Conservation (phyloP, 176 grass and related monocot genomes). For the barley (Hordeum vulgare) region DNA sequence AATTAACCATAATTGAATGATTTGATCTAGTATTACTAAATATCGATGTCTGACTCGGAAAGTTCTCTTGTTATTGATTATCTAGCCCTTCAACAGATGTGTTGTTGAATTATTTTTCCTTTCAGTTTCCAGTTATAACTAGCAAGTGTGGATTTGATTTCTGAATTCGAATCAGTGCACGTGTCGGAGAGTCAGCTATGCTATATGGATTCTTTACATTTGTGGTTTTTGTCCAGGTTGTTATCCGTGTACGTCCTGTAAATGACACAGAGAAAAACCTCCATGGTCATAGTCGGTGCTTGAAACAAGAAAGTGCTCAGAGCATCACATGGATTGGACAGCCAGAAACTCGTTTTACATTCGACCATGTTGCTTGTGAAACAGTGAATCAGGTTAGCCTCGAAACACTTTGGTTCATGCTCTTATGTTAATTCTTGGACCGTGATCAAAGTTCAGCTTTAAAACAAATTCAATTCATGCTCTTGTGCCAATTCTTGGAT, state of each 20-base stretch:
- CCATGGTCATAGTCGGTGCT: conserved; percentile 62
- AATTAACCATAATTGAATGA: background rate
- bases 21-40: background rate
- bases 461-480: background rate
- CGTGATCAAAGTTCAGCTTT: conserved; percentile 33
- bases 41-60: background rate
- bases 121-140: background rate
- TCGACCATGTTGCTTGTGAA: conserved; percentile 96
- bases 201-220: conserved; percentile 12
- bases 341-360: conserved; percentile 69
- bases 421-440: background rate
- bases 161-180: background rate
- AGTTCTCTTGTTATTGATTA: background rate
- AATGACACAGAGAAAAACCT: conserved; percentile 56
- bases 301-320: conserved; percentile 80
- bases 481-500: background rate
- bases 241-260: conserved; percentile 78
- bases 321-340: conserved; percentile 86
- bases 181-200: background rate
- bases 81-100: background rate
- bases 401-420: background rate
- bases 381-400: conserved; percentile 76
- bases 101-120: background rate
- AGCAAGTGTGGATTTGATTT: background rate
- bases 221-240: conserved; percentile 47